A percentile compares a stretch with the other conserved stretches of the same genome.
Evolutionary conservation across 2,329 filamentous ascomycete genomes (phyloP).

Genomic region (Talaromyces funiculosus): DNA sequence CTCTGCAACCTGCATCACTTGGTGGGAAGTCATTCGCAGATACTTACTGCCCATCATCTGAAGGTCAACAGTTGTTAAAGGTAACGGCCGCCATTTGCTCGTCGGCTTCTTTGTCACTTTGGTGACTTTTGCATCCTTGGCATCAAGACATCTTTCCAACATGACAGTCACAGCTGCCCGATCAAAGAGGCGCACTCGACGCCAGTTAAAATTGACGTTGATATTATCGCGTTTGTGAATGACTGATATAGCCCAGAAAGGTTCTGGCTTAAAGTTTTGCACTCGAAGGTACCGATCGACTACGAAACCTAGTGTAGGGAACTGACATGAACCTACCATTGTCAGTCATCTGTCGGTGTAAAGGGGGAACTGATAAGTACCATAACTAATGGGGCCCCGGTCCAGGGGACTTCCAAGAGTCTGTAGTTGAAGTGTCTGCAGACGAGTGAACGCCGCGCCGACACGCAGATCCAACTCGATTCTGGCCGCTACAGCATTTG

Average conservation of each 20-base stretch:
- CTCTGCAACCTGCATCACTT: constrained; percentile 85
- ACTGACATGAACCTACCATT: constrained; percentile 75
- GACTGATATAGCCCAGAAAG: constrained; percentile 89
- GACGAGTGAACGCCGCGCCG: constrained; percentile 85
- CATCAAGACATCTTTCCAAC: constrained; percentile 75
- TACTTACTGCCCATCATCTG: constrained; percentile 92
- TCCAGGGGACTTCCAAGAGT: constrained; percentile 62
- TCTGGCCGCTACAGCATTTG: constrained; percentile 77
- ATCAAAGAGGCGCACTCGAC: constrained; percentile 78
- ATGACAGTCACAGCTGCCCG: constrained; percentile 72
- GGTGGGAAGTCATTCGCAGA: constrained; percentile 82
- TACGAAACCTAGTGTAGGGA: constrained; percentile 92
- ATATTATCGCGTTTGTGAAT: constrained; percentile 71
- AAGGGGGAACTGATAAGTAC: constrained; percentile 38
- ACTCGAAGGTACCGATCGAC: constrained; percentile 94
- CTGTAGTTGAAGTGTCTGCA: constrained; percentile 74
- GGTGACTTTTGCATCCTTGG: constrained; percentile 70
- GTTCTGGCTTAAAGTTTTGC: constrained; percentile 84
- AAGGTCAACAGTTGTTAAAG: constrained; percentile 89
- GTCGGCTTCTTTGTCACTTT: constrained; percentile 89
- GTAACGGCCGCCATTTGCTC: constrained; percentile 88
- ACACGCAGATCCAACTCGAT: constrained; percentile 92
- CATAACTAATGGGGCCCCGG: constrained; percentile 71
- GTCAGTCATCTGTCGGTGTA: constrained; percentile 13
- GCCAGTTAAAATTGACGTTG: constrained; percentile 79